Base-by-base conservation (phyloP, 805 yeast genomes). In the Yarrowia alimentaria region DNA sequence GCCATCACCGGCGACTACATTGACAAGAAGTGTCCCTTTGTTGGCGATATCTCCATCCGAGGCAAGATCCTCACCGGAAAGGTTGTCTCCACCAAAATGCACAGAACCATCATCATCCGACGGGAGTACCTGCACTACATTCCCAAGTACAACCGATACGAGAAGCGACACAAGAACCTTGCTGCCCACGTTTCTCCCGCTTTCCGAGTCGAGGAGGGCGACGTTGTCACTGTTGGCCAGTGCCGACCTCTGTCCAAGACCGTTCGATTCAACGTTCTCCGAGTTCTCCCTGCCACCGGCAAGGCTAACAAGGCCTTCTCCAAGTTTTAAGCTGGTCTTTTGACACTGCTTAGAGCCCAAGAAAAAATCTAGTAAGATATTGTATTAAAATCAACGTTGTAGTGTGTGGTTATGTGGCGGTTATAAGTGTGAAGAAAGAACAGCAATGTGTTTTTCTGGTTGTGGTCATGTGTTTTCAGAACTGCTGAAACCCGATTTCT, bases 181-280 rank as follows among this genome's bases (percentile, higher is more conserved):
- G 94, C 99, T 74, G 99, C 96, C 69, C 99, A 93, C 81, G 87
- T 93, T 70, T 91, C 98, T 64, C 99, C 99, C 79, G 98, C 98
- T 77, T 93, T 93, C 98, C 94, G 99, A 80, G 96, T 91, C 68
- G 78, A 78, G 74, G 98, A 90, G 75, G 99, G 99, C 83, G 99
- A 93, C 73, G 79, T 85, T 64, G 99, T 93, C 69, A 90, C 96
- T 68, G 97, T 93, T 76, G 99, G 99, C 75, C 99, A 93, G 81
- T 93, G 99, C 85, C 91, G 99, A 84, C 99, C 99, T 70, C 78
- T 93, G 74, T 93, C 99, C 70, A 93, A 93, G 73, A 93, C 99
- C 67, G 97, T 93, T 69, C 91, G 99, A 86, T 93, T 93, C 87
- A 93, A 93, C 83, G 99, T 93, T 70, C 80, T 93, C 71, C 89